Evolutionary conservation across 75 land plant species (phyloP).

Genomic region (Pinus tabuliformis): DNA sequence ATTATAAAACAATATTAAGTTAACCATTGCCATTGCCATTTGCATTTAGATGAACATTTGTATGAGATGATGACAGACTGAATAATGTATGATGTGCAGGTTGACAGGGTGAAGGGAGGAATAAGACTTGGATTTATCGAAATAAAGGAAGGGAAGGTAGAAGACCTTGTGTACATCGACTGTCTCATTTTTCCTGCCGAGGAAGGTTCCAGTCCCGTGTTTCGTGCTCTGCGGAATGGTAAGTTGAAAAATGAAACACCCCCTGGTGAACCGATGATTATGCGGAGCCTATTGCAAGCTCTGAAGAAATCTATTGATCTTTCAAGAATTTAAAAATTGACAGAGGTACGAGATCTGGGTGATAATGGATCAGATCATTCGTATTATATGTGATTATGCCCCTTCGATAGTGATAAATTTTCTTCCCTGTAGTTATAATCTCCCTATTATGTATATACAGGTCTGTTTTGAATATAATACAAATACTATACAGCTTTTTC

Average conservation of each 20-base stretch:
- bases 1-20: background rate
- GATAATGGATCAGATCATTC: background rate
- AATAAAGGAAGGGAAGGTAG: constrained; percentile 59
- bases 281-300: constrained; percentile 85
- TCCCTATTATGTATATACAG: too few relatives aligned
- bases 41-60: background rate
- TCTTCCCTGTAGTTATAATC: too few relatives aligned
- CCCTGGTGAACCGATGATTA: constrained; percentile 90
- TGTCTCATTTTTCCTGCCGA: constrained; percentile 66
- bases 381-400: background rate
- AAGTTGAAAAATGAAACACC: constrained; percentile 48
- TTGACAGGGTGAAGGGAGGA: constrained; percentile 80
- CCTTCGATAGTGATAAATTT: too few relatives aligned
- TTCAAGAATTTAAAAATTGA: constrained; percentile 40
- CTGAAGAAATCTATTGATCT: constrained; percentile 67
- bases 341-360: background rate
- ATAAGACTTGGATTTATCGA: constrained; percentile 76
- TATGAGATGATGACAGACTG: background rate
- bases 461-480: too few relatives aligned
- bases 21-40: background rate
- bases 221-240: constrained; percentile 82
- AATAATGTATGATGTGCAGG: constrained; percentile 23
- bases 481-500: too few relatives aligned
- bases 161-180: constrained; percentile 83
- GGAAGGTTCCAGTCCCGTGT: constrained; percentile 55